phyloP scores from a whole-genome alignment of 768 basidiomycete genomes.

The Rhodocollybia butyracea region DNA sequence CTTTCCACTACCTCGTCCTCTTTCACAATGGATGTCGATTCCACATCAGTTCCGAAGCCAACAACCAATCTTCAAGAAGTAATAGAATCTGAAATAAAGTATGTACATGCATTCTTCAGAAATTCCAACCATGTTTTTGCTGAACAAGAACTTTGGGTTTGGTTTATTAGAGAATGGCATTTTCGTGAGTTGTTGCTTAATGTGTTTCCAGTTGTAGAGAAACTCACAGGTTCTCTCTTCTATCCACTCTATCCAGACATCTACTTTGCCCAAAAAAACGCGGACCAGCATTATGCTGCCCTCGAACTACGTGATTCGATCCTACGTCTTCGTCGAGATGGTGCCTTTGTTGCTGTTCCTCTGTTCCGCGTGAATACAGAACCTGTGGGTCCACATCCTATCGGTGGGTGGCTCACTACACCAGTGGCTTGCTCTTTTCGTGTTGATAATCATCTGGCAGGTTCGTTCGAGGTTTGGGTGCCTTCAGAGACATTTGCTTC shows the following conservation, averaged over 20 bases:
- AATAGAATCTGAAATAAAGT: slow-evolving; percentile 3
- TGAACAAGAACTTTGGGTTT: background rate
- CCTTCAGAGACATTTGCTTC: slow-evolving; percentile 70
- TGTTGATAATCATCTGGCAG: slow-evolving; percentile 32
- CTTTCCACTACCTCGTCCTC: too few species aligned
- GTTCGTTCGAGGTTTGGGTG: slow-evolving; percentile 81
- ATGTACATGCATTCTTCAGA: background rate
- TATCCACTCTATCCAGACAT: slow-evolving; percentile 72
- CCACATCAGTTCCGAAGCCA: too few species aligned
- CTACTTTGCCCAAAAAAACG: slow-evolving; percentile 72
- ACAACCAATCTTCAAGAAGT: slow-evolving; percentile 3
- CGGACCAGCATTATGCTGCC: slow-evolving; percentile 58
- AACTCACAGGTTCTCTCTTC: too few species aligned
- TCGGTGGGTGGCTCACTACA: slow-evolving; percentile 43
- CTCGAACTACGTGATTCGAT: slow-evolving; percentile 70
- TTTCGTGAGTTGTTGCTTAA: slow-evolving; percentile 52
- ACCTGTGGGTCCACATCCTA: slow-evolving; percentile 75
- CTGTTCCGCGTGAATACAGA: slow-evolving; percentile 65
- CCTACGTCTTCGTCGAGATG: slow-evolving; percentile 64
- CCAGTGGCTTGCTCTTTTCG: background rate
- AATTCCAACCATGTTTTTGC: background rate
- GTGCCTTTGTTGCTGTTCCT: slow-evolving; percentile 79
- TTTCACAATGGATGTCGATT: slow-evolving; percentile 2
- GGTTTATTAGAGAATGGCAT: slow-evolving; percentile 79
- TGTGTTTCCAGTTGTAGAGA: slow-evolving; percentile 1